Evolutionary conservation across 2,329 filamentous ascomycete species (phyloP).

Genomic region (Hypomyces perniciosus): DNA sequence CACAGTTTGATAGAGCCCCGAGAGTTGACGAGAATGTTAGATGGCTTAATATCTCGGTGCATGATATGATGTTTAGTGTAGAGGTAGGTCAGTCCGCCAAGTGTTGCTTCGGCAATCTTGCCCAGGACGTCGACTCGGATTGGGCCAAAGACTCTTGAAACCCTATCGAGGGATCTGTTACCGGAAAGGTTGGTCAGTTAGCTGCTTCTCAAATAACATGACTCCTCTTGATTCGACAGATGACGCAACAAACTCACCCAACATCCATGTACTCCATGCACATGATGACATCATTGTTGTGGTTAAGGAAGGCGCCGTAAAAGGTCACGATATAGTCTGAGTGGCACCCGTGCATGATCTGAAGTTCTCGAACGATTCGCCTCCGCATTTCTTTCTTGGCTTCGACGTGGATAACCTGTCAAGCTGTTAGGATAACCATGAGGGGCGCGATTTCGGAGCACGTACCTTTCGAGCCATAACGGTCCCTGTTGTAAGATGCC

Average conservation of each 20-base stretch:
- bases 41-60: constrained; percentile 98
- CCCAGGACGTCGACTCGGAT: constrained; percentile 93
- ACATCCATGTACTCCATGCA: constrained; percentile 99
- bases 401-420: constrained; percentile 91
- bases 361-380: constrained; percentile 91
- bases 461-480: constrained; percentile 95
- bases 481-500: constrained; percentile 88
- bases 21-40: constrained; percentile 94
- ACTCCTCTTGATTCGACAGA: not conserved
- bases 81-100: constrained; percentile 89
- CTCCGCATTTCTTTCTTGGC: constrained; percentile 96
- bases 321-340: constrained; percentile 96
- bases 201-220: not conserved
- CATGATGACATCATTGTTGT: constrained; percentile 96
- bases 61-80: constrained; percentile 96
- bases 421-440: constrained; percentile 14
- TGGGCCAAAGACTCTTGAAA: constrained; percentile 91
- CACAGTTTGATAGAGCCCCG: constrained; percentile 92
- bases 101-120: constrained; percentile 93
- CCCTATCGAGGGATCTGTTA: constrained; percentile 77
- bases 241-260: constrained; percentile 59
- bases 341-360: constrained; percentile 98
- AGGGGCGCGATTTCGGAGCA: not conserved
- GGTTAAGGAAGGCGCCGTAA: constrained; percentile 94
- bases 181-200: not conserved